These are phyloP conservation scores for Pecoramyces ruminantium DNA, from an alignment of 192 early-diverging fungal species.

Conservation along the genomic window DNA sequence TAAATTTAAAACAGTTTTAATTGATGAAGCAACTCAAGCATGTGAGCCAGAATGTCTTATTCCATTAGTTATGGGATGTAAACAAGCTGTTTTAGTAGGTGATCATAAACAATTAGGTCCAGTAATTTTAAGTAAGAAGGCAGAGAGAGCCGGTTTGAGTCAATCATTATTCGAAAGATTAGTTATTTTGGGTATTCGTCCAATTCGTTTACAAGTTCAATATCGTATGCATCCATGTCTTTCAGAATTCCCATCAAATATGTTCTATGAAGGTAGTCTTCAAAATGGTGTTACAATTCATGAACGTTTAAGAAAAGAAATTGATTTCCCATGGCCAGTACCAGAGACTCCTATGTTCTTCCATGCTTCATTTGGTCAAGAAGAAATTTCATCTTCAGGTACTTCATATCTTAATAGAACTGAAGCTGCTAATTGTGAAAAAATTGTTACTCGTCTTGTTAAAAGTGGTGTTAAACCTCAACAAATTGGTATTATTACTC, in stretches of 20 bases:
- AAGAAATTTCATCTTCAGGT: slow-evolving; percentile 92
- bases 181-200: slow-evolving; percentile 76
- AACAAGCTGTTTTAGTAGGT: slow-evolving; percentile 91
- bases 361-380: slow-evolving; percentile 76
- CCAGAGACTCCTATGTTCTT: slow-evolving; percentile 91
- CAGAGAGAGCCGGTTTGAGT: slow-evolving; percentile 78
- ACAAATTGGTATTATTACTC: slow-evolving; percentile 96
- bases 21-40: slow-evolving; percentile 96
- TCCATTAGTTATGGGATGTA: slow-evolving; percentile 86
- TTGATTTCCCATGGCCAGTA: slow-evolving; percentile 95
- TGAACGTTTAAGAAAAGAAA: slow-evolving; percentile 69
- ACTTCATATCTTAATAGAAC: slow-evolving; percentile 95
- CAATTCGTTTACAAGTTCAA: slow-evolving; percentile 91
- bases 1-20: slow-evolving; percentile 81
- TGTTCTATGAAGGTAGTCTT: slow-evolving; percentile 97
- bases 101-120: slow-evolving; percentile 98
- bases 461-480: slow-evolving; percentile 67
- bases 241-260: slow-evolving; percentile 96
- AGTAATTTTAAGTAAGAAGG: slow-evolving; percentile 94
- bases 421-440: slow-evolving; percentile 93
- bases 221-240: slow-evolving; percentile 99
- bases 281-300: slow-evolving; percentile 90
- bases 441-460: slow-evolving; percentile 86
- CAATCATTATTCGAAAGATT: slow-evolving; percentile 95
- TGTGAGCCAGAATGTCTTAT: slow-evolving; percentile 96